phyloP scores from a whole-genome alignment of 2,329 filamentous ascomycete genomes.

The Alternaria postmessia region DNA sequence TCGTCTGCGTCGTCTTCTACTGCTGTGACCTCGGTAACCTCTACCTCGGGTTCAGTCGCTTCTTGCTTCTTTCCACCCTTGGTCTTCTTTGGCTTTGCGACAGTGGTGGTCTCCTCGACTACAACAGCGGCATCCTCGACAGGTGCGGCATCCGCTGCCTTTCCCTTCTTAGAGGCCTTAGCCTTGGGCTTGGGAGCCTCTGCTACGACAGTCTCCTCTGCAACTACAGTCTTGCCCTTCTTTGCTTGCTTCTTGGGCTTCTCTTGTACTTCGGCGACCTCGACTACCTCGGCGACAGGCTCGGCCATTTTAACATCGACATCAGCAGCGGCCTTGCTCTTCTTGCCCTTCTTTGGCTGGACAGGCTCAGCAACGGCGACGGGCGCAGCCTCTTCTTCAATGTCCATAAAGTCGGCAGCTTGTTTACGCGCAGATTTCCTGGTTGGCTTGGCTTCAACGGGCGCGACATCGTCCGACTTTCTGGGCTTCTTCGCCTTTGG shows the following conservation, averaged over 20 bases:
- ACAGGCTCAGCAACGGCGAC: conserved; percentile 21
- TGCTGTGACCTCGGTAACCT: conserved; percentile 22
- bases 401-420: conserved; percentile 47
- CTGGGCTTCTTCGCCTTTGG: conserved; percentile 52
- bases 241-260: conserved; percentile 29
- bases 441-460: conserved; percentile 28
- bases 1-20: conserved; percentile 28
- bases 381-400: conserved; percentile 33
- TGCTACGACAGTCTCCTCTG: conserved; percentile 15
- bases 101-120: conserved; percentile 15
- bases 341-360: conserved; percentile 51
- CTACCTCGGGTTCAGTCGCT: conserved; percentile 19
- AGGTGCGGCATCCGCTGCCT: conserved; percentile 22
- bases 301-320: conserved; percentile 7
- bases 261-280: conserved; percentile 14
- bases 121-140: conserved; percentile 20
- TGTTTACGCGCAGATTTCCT: conserved; percentile 47
- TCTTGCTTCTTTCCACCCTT: conserved; percentile 26
- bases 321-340: conserved; percentile 32
- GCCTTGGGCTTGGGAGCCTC: conserved; percentile 28
- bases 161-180: conserved; percentile 34
- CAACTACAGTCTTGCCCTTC: conserved; percentile 22
- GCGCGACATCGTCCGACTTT: conserved; percentile 42
- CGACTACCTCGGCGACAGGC: conserved; percentile 8
- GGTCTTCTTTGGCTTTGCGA: conserved; percentile 32